phyloP scores from a whole-genome alignment of 2,329 filamentous ascomycete species.

The Diaporthe sp. region DNA sequence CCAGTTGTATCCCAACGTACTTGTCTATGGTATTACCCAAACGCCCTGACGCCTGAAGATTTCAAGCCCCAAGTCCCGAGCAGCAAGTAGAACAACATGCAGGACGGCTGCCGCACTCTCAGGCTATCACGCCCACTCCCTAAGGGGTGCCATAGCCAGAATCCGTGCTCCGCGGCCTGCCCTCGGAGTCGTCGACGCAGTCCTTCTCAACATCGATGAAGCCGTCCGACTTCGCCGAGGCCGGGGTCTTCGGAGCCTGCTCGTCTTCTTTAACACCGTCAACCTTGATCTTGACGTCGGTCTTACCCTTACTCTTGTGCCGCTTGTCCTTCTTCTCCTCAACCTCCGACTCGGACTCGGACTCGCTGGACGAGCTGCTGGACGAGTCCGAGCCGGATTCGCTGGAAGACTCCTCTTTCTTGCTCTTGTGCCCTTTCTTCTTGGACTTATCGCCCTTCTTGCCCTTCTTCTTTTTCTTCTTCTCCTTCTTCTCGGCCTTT shows the following conservation, averaged over 20 bases:
- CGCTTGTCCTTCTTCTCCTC: conserved; percentile 44
- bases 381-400: conserved; percentile 38
- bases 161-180: conserved; percentile 39
- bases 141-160: conserved; percentile 48
- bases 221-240: conserved; percentile 40
- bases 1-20: background rate
- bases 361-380: conserved; percentile 33
- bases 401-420: conserved; percentile 32
- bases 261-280: conserved; percentile 14
- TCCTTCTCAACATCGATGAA: conserved; percentile 43
- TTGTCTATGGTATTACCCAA: conserved; percentile 10
- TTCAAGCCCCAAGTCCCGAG: background rate
- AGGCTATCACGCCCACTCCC: background rate
- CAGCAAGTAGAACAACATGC: background rate
- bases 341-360: conserved; percentile 40
- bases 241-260: background rate
- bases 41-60: too few species aligned
- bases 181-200: conserved; percentile 9
- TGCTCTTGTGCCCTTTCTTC: conserved; percentile 44
- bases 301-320: conserved; percentile 39
- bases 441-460: conserved; percentile 47
- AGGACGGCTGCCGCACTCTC: background rate
- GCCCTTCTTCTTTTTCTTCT: conserved; percentile 46
- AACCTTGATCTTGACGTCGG: conserved; percentile 20
- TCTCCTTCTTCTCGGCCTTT: conserved; percentile 49